phyloP scores from a whole-genome alignment of 768 basidiomycete genomes.

The Pulveroboletus ravenelii region DNA sequence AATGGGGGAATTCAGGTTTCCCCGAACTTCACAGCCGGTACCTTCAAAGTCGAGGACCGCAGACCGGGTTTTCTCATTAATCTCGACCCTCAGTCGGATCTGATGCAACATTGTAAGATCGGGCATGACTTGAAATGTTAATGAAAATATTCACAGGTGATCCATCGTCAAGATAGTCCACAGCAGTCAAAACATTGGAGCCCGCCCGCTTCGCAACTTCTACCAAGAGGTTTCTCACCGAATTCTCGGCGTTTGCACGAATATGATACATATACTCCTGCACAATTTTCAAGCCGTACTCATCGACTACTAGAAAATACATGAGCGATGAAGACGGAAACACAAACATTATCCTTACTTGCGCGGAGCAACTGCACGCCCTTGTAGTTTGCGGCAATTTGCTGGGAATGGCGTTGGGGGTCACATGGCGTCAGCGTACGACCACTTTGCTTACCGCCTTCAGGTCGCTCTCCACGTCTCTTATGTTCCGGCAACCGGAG shows the following conservation, averaged over 20 bases:
- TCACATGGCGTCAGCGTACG: neutral
- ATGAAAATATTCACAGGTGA: constrained; percentile 55
- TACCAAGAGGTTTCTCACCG: constrained; percentile 77
- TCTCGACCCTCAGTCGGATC: constrained; percentile 75
- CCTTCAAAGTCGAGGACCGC: constrained; percentile 85
- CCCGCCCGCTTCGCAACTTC: constrained; percentile 70
- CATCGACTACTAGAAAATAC: constrained; percentile 60
- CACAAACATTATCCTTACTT: constrained; percentile 40
- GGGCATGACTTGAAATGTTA: neutral
- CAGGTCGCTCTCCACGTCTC: constrained; percentile 88
- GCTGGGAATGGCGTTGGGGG: constrained; percentile 38
- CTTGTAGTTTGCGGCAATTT: constrained; percentile 93
- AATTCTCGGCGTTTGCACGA: constrained; percentile 80
- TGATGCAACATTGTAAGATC: constrained; percentile 25
- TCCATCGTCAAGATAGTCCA: constrained; percentile 87
- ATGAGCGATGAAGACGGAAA: constrained; percentile 8
- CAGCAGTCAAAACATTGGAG: constrained; percentile 56
- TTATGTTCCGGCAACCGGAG: constrained; percentile 81
- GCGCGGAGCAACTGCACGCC: constrained; percentile 82
- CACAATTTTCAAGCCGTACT: constrained; percentile 81
- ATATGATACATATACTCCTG: constrained; percentile 95
- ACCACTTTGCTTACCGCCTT: constrained; percentile 60
- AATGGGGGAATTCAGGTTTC: constrained; percentile 81
- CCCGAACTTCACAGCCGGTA: constrained; percentile 78
- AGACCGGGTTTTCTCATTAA: constrained; percentile 66